phyloP scores from a whole-genome alignment of 192 early-diverging fungal species.

The Dispira parvispora region DNA sequence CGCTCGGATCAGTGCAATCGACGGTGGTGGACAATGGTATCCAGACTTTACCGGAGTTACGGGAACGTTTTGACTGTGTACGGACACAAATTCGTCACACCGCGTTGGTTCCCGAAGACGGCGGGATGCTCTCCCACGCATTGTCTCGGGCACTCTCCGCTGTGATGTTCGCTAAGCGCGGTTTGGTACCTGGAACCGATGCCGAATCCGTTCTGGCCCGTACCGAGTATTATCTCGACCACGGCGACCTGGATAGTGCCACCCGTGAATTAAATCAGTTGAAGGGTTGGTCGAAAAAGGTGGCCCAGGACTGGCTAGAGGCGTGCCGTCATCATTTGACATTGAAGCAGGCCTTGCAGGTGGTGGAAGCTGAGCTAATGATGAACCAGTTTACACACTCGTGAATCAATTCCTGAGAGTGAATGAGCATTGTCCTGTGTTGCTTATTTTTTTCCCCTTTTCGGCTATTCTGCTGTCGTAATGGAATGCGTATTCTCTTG shows the following conservation, averaged over 20 bases:
- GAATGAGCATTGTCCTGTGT: too few relatives aligned
- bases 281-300: conserved; percentile 70
- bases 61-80: conserved; percentile 51
- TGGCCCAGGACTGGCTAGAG: conserved; percentile 78
- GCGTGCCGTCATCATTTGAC: conserved; percentile 68
- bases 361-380: conserved; percentile 32
- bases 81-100: conserved; percentile 51
- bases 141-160: conserved; percentile 51
- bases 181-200: conserved; percentile 69
- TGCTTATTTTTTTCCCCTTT: too few relatives aligned
- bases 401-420: too few relatives aligned
- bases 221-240: conserved; percentile 49
- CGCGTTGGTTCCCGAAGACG: conserved; percentile 74
- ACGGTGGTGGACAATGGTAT: conserved; percentile 40
- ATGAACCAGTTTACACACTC: conserved; percentile 17
- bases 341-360: conserved; percentile 72
- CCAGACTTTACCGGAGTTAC: conserved; percentile 42
- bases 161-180: conserved; percentile 71
- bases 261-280: conserved; percentile 86
- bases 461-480: too few relatives aligned
- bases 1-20: conserved; percentile 41
- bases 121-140: conserved; percentile 67
- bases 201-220: conserved; percentile 73
- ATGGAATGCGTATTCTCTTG: too few relatives aligned
- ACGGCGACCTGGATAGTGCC: conserved; percentile 69